Evolutionary conservation across 2,329 filamentous ascomycete species (phyloP).

Genomic region (Colletotrichum chlorophyti): DNA sequence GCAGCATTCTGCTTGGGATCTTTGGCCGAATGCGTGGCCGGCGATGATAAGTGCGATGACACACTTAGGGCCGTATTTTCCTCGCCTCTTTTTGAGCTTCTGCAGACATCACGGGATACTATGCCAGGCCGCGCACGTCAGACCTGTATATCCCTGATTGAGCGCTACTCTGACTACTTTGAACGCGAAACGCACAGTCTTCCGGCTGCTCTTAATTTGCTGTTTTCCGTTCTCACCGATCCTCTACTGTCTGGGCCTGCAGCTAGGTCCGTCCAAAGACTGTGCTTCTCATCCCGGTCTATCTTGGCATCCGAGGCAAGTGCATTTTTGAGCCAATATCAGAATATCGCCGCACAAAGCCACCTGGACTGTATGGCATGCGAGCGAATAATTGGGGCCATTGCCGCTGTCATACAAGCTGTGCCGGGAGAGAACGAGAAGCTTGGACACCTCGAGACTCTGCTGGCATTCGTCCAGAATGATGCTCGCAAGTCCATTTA

Average conservation of each 20-base stretch:
- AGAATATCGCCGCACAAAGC: conserved; percentile 63
- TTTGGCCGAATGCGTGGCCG: conserved; percentile 69
- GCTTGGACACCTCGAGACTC: conserved; percentile 55
- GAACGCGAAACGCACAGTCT: conserved; percentile 71
- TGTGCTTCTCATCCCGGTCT: conserved; percentile 78
- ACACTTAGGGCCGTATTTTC: conserved; percentile 68
- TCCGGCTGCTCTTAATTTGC: conserved; percentile 73
- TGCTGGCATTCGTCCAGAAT: conserved; percentile 67
- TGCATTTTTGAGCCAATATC: conserved; percentile 76
- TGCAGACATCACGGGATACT: conserved; percentile 53
- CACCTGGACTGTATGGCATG: conserved; percentile 73
- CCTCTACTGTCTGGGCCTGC: conserved; percentile 69
- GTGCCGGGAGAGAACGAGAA: conserved; percentile 46
- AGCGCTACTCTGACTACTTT: conserved; percentile 79
- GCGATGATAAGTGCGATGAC: conserved; percentile 63
- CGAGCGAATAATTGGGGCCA: conserved; percentile 76
- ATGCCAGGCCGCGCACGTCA: conserved; percentile 70
- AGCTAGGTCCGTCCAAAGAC: conserved; percentile 74
- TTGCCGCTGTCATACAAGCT: conserved; percentile 78
- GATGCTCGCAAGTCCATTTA: conserved; percentile 53
- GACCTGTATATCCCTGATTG: conserved; percentile 73
- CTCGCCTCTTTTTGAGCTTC: conserved; percentile 62
- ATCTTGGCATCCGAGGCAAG: conserved; percentile 71
- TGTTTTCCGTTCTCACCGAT: conserved; percentile 74
- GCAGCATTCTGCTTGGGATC: conserved; percentile 69